Percentiles rank a stretch among this genome's conserved stretches.
phyloP scores from a whole-genome alignment of 2,329 filamentous ascomycete genomes.

The Hysterium pulicare region DNA sequence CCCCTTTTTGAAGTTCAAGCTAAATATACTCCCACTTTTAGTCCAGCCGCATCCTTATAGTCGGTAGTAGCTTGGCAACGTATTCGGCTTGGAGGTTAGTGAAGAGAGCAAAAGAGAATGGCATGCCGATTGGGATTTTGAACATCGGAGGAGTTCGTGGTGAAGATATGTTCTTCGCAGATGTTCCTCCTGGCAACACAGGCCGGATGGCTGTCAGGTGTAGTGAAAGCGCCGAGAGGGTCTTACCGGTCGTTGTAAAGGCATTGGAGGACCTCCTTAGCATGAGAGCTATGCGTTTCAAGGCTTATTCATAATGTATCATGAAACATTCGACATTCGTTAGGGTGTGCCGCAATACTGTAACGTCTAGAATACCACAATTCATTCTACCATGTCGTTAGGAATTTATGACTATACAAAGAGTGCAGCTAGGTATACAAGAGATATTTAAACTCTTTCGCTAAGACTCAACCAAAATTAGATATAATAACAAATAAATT shows the following conservation, averaged over 20 bases:
- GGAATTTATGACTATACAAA: no score
- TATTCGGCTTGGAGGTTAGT: constrained; percentile 92
- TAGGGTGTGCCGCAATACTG: no score
- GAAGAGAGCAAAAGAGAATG: constrained; percentile 74
- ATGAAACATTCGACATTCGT: no score
- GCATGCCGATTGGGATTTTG: constrained; percentile 81
- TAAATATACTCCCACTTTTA: no score
- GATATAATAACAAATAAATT: no score
- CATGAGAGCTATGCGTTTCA: neutral
- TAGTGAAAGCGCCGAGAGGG: constrained; percentile 39
- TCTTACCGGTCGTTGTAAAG: constrained; percentile 34
- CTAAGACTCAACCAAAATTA: no score
- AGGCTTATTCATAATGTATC: neutral
- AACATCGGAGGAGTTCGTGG: constrained; percentile 83
- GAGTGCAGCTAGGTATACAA: no score
- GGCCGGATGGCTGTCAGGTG: constrained; percentile 39
- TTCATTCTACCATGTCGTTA: no score
- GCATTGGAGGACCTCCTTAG: constrained; percentile 10
- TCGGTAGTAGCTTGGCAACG: constrained; percentile 89
- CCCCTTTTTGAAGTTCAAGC: no score
- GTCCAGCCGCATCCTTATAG: constrained; percentile 65
- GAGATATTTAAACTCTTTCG: no score
- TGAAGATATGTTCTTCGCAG: constrained; percentile 67
- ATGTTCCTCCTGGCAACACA: constrained; percentile 46
- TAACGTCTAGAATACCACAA: no score